Percentiles rank a stretch among this genome's conserved stretches.
Evolutionary conservation across 2,329 filamentous ascomycete species (phyloP).

Genomic region (Helotiales sp.): DNA sequence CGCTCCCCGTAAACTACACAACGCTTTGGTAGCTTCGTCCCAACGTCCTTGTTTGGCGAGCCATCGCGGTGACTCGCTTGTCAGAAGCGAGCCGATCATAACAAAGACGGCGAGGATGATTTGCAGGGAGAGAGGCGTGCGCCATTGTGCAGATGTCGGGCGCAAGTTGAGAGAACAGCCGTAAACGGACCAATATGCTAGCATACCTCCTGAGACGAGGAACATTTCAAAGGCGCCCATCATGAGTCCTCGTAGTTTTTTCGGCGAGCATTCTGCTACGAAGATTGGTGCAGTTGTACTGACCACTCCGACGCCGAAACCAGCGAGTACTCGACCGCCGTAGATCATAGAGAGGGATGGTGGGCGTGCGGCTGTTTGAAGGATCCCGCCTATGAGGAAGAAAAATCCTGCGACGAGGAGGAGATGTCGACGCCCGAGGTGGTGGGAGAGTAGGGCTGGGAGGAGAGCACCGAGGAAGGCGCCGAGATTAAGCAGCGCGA

Average conservation of each 20-base stretch:
- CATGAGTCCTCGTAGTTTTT: slow-evolving; percentile 50
- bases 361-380: slow-evolving; percentile 29
- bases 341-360: slow-evolving; percentile 26
- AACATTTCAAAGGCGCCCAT: slow-evolving; percentile 53
- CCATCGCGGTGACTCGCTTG: slow-evolving; percentile 59
- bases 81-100: slow-evolving; percentile 53
- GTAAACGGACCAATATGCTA: slow-evolving; percentile 45
- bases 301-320: slow-evolving; percentile 46
- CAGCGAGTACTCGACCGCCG: slow-evolving; percentile 25
- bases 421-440: slow-evolving; percentile 49
- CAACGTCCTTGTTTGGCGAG: slow-evolving; percentile 50
- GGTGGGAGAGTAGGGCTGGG: slow-evolving; percentile 53
- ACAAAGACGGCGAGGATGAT: slow-evolving; percentile 63
- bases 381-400: slow-evolving; percentile 39
- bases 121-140: slow-evolving; percentile 56
- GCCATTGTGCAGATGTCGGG: slow-evolving; percentile 47
- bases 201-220: slow-evolving; percentile 50
- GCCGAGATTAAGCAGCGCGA: slow-evolving; percentile 56
- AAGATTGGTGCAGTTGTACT: slow-evolving; percentile 46
- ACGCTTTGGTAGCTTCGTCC: slow-evolving; percentile 50
- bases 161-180: slow-evolving; percentile 48
- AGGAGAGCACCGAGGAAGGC: slow-evolving; percentile 57
- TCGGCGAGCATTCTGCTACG: slow-evolving; percentile 61
- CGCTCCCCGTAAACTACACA: slow-evolving; percentile 57
- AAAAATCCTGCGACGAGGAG: slow-evolving; percentile 51